A percentile compares a stretch with the other conserved stretches of the same genome.
Conservation (phyloP, 2,329 filamentous ascomycete genomes). For the Didymella exigua region DNA sequence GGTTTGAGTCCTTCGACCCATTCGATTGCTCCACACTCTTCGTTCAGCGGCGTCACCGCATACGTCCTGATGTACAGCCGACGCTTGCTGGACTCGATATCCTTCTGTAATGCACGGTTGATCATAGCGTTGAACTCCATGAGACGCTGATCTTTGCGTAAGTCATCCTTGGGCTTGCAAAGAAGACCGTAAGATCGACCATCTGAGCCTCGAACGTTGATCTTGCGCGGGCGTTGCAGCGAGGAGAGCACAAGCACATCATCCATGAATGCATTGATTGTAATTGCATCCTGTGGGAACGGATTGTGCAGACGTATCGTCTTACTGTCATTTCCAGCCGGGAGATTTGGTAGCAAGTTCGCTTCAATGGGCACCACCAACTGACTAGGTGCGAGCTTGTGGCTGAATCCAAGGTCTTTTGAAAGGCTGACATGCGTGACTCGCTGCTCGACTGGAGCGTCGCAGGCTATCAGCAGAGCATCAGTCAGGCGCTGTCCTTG, state of each 20-base stretch:
- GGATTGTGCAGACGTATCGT: slow-evolving; percentile 76
- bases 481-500: slow-evolving; percentile 83
- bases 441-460: slow-evolving; percentile 76
- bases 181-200: slow-evolving; percentile 87
- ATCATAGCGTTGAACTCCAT: slow-evolving; percentile 99
- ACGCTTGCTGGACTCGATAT: slow-evolving; percentile 86
- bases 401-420: slow-evolving; percentile 80
- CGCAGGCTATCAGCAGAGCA: slow-evolving; percentile 79
- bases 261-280: slow-evolving; percentile 79
- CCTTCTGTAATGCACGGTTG: slow-evolving; percentile 89
- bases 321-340: slow-evolving; percentile 70
- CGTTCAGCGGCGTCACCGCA: slow-evolving; percentile 92
- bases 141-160: slow-evolving; percentile 94
- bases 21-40: slow-evolving; percentile 97
- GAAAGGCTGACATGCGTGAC: slow-evolving; percentile 74
- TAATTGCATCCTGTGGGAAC: slow-evolving; percentile 85
- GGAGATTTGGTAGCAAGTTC: slow-evolving; percentile 81
- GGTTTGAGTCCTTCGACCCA: slow-evolving; percentile 98
- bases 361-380: slow-evolving; percentile 89
- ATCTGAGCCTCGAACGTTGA: slow-evolving; percentile 87
- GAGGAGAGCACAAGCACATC: slow-evolving; percentile 90
- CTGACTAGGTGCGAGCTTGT: slow-evolving; percentile 78
- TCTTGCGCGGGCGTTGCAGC: slow-evolving; percentile 86
- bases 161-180: slow-evolving; percentile 97
- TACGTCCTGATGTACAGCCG: slow-evolving; percentile 91